Base-by-base conservation (phyloP, 495 filamentous ascomycete species). In the Aspergillus sparsus region DNA sequence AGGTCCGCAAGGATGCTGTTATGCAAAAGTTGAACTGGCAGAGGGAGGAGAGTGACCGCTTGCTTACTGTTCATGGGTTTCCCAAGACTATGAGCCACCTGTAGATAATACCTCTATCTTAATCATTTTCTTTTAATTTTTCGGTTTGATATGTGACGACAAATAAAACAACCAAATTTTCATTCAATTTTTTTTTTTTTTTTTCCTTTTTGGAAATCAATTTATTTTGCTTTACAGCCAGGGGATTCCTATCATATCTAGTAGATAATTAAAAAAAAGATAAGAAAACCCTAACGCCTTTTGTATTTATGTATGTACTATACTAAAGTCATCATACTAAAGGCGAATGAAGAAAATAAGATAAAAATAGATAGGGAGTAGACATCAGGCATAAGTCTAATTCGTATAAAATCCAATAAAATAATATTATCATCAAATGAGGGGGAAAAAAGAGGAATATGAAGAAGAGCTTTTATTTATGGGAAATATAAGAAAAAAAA, bases 11-110 rank as follows among this genome's bases (percentile, higher is more conserved):
- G 73, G 86, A 78, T 50, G 76, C 82, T 44, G 79, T 92, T 53
- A 77, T 80, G 36, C 79, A 78, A 50, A 87, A 84, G 70, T 78
- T 93, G 65, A 76, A 80, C 36, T 80, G 74, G 74, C 91, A 94
- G 74, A 81, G 73, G 57, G 72, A 80, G 50, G 85, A 83, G 74
- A 82, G 86, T 2, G 83, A 88, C 68, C 75, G 83, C 65, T 65
- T 94, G 72, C 71, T 93, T 73, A 78, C 77, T 67, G 73, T 88
- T 65, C 79, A 84, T 69, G 82, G 82, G 18, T 81, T 87, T 21
- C n/a, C 53, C 11, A 73, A 74, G 67, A 46, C 65, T 13, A 80
- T 77, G 70, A 77, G 74, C 53, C 70, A 71, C 58, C 66, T 80
- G 60, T 80, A 65, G 66, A 54, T 15, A 42, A 21, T 47, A 18